Base-by-base conservation (phyloP, 805 yeast species). In the Hanseniaspora hatyaiensis region DNA sequence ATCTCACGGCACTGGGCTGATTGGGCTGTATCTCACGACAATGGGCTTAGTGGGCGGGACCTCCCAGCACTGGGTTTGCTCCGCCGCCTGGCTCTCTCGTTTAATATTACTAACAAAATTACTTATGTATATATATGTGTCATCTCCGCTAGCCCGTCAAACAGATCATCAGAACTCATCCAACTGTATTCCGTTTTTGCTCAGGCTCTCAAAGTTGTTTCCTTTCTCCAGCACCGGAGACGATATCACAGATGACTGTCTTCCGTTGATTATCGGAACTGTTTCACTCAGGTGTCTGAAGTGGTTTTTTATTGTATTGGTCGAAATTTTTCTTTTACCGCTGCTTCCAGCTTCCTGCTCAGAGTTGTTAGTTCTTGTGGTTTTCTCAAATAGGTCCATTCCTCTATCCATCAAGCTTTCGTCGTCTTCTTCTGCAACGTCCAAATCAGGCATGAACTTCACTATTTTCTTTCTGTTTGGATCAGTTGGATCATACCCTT, bases 401-500 rank as follows among this genome's bases (percentile, higher is more conserved):
- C 31, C 30, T 28, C 23, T 28, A 23, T 45, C 40, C n/a, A n/a
- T n/a, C 24, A 30, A 11, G 43, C 34, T 65, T 69, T 34, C 18
- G n/a, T 20, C 29, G 16, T 15, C 16, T 4, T n/a, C 6, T 18
- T 8, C 15, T n/a, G 8, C 8, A 32, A 9, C 15, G 15, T 43
- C 41, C 12, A 34, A 6, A 23, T 43, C 47, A 20, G 47, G 47
- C 34, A 43, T 28, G 31, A 34, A 72, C 41, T 71, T 65, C 34
- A 76, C 67, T 26, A 80, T 65, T 51, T 70, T 71, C 13, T 67
- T 69, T 54, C 82, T 70, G 51, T 78, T 65, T 26, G 88, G 85
- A 62, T 82, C 88, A 2, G 94, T 82, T 37, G 94, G 94, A 60
- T 82, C 94, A 59, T 80, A 82, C 47, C 74, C 71, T 9, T 60